Conservation (phyloP, 2,329 filamentous ascomycete species). For the Zymoseptoria brevis region DNA sequence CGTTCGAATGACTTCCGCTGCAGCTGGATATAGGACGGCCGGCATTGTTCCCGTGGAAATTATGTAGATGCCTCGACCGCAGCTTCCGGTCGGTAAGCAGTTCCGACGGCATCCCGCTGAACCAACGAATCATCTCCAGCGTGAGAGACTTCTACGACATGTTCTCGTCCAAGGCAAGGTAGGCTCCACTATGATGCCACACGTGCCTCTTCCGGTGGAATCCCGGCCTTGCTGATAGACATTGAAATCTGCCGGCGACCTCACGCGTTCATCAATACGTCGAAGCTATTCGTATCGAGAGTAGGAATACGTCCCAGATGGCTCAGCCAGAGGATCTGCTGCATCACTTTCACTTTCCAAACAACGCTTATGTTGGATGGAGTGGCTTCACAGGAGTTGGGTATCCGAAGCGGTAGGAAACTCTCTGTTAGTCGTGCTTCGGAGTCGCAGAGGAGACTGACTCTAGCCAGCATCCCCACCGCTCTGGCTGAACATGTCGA, state of each 20-base stretch:
- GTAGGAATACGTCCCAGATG: not conserved
- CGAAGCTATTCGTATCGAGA: not conserved
- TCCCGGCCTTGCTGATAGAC: not conserved
- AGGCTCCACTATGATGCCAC: not conserved
- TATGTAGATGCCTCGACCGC: no score
- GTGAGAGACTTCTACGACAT: not conserved
- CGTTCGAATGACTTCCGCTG: no score
- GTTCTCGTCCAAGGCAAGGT: not conserved
- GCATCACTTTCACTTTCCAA: conserved; percentile 72
- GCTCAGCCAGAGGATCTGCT: conserved; percentile 72
- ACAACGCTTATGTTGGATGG: conserved; percentile 84
- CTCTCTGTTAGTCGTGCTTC: no score
- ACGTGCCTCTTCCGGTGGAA: not conserved
- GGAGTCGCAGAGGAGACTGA: not conserved
- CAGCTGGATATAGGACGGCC: no score
- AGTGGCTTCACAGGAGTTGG: conserved; percentile 78
- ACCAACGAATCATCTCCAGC: no score
- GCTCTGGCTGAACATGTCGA: conserved; percentile 84
- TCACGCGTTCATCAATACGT: not conserved
- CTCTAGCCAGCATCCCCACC: conserved; percentile 50
- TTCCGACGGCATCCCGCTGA: no score
- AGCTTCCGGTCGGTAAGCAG: no score
- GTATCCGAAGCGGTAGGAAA: conserved; percentile 45
- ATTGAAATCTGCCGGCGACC: not conserved
- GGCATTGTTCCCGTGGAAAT: no score